These are phyloP conservation scores for Tritrichomonas musculus DNA, from an alignment of 208 protist species.

Conservation along the genomic window DNA sequence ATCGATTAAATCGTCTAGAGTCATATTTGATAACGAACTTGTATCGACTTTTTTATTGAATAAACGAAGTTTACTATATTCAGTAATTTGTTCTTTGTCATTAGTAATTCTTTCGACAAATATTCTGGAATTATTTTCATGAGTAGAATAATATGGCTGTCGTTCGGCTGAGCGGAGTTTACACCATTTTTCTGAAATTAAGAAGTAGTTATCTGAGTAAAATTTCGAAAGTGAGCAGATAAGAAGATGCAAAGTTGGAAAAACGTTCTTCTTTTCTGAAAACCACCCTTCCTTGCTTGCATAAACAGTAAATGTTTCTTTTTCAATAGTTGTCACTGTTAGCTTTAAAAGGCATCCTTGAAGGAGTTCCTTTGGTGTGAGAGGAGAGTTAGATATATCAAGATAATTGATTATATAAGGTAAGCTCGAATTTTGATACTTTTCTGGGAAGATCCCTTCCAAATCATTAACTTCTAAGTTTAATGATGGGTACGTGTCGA, in stretches of 20 bases:
- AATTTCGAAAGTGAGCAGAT: not conserved
- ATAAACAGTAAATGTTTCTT: too few species aligned
- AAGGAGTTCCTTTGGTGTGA: too few species aligned
- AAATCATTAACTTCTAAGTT: too few species aligned
- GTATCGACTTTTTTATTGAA: not conserved
- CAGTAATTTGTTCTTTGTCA: not conserved
- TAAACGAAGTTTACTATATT: not conserved
- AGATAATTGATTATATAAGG: not conserved
- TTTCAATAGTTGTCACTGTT: too few species aligned
- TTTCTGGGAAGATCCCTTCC: not conserved
- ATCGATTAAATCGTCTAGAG: constrained; percentile 4
- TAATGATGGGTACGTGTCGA: not conserved
- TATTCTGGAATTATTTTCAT: not conserved
- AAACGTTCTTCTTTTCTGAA: too few species aligned
- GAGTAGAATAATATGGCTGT: not conserved
- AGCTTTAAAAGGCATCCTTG: too few species aligned
- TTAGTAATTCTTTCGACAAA: too few species aligned
- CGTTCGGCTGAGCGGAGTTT: not conserved
- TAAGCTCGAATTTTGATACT: not conserved
- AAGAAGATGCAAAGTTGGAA: not conserved
- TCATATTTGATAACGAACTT: not conserved
- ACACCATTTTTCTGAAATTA: not conserved
- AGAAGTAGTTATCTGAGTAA: not conserved
- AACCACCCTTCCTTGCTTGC: too few species aligned
- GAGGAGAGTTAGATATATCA: not conserved